Conservation (phyloP, 2,329 filamentous ascomycete genomes). For the Lachnellula suecica region DNA sequence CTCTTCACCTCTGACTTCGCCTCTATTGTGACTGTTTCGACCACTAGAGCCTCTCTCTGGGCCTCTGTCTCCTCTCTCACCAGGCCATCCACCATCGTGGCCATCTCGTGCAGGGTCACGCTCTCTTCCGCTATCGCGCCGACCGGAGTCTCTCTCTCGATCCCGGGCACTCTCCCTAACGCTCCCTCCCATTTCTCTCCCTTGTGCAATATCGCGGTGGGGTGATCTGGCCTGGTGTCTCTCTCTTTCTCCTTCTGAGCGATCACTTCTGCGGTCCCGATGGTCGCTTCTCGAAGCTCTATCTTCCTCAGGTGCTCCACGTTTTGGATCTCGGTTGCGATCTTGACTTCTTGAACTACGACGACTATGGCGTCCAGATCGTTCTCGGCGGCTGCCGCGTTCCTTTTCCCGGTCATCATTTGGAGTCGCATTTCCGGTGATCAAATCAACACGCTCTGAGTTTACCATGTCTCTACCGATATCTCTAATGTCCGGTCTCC, state of each 20-base stretch:
- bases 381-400: conserved; percentile 28
- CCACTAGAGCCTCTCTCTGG: conserved; percentile 17
- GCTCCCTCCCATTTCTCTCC: conserved; percentile 4
- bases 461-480: conserved; percentile 24
- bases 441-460: conserved; percentile 29
- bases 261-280: conserved; percentile 25
- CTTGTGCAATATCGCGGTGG: conserved; percentile 9
- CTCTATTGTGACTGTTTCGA: conserved; percentile 18
- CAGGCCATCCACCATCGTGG: conserved; percentile 23
- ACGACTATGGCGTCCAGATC: conserved; percentile 31
- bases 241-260: conserved; percentile 23
- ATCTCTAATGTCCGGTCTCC: conserved; percentile 23
- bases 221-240: conserved; percentile 18
- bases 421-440: conserved; percentile 20
- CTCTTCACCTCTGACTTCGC: conserved; percentile 19
- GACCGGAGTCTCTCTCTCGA: conserved; percentile 18
- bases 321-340: conserved; percentile 30
- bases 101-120: conserved; percentile 18
- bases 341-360: conserved; percentile 30
- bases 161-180: conserved; percentile 8
- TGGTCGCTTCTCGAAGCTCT: conserved; percentile 25
- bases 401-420: conserved; percentile 27
- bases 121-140: conserved; percentile 25
- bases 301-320: conserved; percentile 27
- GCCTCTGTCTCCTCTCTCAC: conserved; percentile 22